phyloP scores from a whole-genome alignment of 805 yeast genomes.

The Jamesozyma gamospora region DNA sequence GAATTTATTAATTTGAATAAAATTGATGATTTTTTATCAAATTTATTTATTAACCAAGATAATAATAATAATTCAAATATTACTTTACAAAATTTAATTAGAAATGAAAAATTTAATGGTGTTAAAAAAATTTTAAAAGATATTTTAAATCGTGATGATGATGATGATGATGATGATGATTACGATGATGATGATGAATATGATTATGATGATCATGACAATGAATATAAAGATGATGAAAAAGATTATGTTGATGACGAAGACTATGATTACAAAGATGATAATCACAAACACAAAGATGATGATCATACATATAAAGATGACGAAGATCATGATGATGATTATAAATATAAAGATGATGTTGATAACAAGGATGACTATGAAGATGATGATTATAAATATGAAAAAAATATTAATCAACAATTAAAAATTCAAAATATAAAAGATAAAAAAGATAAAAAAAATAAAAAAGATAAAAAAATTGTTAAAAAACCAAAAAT shows the following conservation, averaged over 20 bases:
- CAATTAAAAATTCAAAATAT: not conserved
- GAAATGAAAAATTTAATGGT: constrained; percentile 7
- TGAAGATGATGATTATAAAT: constrained; percentile 1
- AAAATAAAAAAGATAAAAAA: too few species aligned
- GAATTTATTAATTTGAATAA: constrained; percentile 10
- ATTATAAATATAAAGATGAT: constrained; percentile 1
- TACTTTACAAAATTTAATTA: constrained; percentile 1
- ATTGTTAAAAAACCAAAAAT: too few species aligned
- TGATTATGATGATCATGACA: constrained; percentile 1
- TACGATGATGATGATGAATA: constrained; percentile 1
- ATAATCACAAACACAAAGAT: not conserved
- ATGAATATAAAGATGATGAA: not conserved
- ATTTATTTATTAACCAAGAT: too few species aligned
- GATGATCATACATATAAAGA: not conserved
- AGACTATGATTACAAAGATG: too few species aligned
- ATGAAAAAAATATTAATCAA: not conserved
- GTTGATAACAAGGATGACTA: constrained; percentile 1
- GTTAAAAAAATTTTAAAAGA: constrained; percentile 9
- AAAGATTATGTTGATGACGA: not conserved
- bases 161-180: constrained; percentile 2
- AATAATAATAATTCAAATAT: not conserved
- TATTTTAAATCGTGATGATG: constrained; percentile 3
- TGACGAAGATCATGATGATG: constrained; percentile 1
- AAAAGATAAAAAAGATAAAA: too few species aligned
- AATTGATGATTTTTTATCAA: not conserved